Base-by-base conservation (phyloP, 106 monocot genomes). In the Allium sativum region DNA sequence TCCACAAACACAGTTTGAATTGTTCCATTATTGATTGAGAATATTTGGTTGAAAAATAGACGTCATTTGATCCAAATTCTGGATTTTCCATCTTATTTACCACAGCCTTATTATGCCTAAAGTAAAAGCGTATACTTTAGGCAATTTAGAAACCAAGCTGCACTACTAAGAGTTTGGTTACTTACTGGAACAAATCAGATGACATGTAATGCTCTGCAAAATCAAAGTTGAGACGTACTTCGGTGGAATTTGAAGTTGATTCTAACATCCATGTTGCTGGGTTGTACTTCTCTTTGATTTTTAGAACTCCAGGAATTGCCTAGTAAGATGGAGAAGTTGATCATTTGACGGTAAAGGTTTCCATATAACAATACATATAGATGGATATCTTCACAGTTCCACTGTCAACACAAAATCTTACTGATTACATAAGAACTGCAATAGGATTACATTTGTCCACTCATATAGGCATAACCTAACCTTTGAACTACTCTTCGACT, bases 221-320 rank as follows among this genome's bases (percentile, higher is more conserved):
- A 45, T 87, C 83, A 40, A 80, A 72, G 15, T 60, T 64, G 7
- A 87, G 50, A 17, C 68, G 76, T 40, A 65, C 74, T 80, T 87
- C 87, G 0, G 71, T 60, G 46, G 83, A 76, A 45, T 66, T 55
- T 13, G 87, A 83, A 48, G 77, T 83, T 13, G 68, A 82, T 80
- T 87, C 87, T 18, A 87, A 65, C 87, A 87, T 82, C 87, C 87
- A 87, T 63, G 87, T 76, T 40, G 87, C 87, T 53, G 87, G 87
- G 63, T 87, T 87, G 77, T 80, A 77, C 48, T 74, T 79, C 22
- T 87, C 79, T 48, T 76, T 77, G 17, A 91, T 83, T 54, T 78
- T 86, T 15, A 77, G 59, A 21, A 86, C 83, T 59, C 90, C 90
- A 16, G 82, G 71, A 72, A 90, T 85, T 74, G 74, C 76, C 90